These are phyloP conservation scores for Penicillium verrucosum DNA, from an alignment of 2,329 filamentous ascomycete genomes.

Conservation along the genomic window DNA sequence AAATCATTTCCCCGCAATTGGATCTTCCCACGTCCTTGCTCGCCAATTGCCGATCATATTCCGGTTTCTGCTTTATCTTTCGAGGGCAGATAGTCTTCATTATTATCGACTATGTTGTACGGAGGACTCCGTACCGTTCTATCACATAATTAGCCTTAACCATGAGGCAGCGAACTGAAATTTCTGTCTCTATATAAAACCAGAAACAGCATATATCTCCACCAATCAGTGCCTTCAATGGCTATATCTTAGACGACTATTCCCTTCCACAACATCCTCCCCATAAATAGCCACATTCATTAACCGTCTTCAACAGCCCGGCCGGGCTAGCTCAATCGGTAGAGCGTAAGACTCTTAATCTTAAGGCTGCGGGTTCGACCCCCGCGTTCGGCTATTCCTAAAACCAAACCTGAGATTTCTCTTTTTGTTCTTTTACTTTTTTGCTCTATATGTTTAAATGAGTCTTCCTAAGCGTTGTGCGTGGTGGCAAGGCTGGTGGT, in stretches of 20 bases:
- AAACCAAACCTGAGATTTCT: conserved; percentile 17
- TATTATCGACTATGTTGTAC: background rate
- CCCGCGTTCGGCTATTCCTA: conserved; percentile 40
- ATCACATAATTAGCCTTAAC: background rate
- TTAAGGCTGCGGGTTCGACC: conserved; percentile 44
- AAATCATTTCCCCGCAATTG: conserved; percentile 3
- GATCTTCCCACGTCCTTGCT: background rate
- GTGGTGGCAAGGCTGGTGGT: too few species aligned
- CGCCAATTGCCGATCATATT: background rate
- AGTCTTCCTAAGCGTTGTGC: too few species aligned
- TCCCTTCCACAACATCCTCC: background rate
- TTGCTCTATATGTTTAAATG: background rate
- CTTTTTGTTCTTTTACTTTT: conserved; percentile 2
- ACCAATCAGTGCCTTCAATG: background rate
- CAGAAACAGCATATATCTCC: background rate
- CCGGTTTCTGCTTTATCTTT: background rate
- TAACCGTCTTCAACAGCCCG: conserved; percentile 8
- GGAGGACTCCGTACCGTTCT: background rate
- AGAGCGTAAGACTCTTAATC: conserved; percentile 50
- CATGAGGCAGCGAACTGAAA: too few species aligned
- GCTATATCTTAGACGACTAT: background rate
- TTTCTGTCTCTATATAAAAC: background rate
- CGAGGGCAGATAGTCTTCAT: background rate
- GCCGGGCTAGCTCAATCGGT: conserved; percentile 53
- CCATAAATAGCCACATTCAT: background rate